Conservation (phyloP, 2,329 filamentous ascomycete species). For the Dactylellina leptospora region DNA sequence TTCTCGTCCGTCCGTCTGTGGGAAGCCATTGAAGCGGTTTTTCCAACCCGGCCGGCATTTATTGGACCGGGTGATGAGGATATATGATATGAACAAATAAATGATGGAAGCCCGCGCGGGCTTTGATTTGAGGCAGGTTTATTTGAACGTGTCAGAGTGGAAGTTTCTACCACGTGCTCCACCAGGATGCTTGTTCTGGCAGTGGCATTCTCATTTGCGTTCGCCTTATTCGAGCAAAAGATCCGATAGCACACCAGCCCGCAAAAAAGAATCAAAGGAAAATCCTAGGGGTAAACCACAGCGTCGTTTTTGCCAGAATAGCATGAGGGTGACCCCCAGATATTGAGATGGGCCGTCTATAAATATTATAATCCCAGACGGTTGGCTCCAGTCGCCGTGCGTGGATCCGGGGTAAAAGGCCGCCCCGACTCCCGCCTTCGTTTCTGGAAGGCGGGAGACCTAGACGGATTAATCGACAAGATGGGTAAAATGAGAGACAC, state of each 20-base stretch:
- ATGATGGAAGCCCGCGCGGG: slow-evolving; percentile 9
- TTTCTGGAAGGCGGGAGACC: slow-evolving; percentile 3
- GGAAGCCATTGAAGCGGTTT: background rate
- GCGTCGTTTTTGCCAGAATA: slow-evolving; percentile 18
- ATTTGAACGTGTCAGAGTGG: slow-evolving; percentile 33
- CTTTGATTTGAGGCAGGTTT: slow-evolving; percentile 9
- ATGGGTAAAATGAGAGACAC: background rate
- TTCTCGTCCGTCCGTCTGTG: background rate
- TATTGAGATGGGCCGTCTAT: background rate
- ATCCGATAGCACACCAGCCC: slow-evolving; percentile 11
- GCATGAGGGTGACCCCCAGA: slow-evolving; percentile 1
- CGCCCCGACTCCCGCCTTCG: slow-evolving; percentile 4
- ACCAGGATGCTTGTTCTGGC: slow-evolving; percentile 24
- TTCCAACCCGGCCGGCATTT: slow-evolving; percentile 17
- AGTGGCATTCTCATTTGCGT: slow-evolving; percentile 1
- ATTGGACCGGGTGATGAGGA: slow-evolving; percentile 5
- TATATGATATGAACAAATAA: no score
- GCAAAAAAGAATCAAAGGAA: background rate
- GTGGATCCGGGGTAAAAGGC: slow-evolving; percentile 40
- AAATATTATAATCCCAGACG: slow-evolving; percentile 11
- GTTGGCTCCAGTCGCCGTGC: slow-evolving; percentile 11
- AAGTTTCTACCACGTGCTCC: slow-evolving; percentile 48
- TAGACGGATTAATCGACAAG: background rate
- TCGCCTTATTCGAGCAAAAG: background rate
- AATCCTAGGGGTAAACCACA: background rate